Conservation (phyloP, 331 rosid genomes). For the Quercus phellos region DNA sequence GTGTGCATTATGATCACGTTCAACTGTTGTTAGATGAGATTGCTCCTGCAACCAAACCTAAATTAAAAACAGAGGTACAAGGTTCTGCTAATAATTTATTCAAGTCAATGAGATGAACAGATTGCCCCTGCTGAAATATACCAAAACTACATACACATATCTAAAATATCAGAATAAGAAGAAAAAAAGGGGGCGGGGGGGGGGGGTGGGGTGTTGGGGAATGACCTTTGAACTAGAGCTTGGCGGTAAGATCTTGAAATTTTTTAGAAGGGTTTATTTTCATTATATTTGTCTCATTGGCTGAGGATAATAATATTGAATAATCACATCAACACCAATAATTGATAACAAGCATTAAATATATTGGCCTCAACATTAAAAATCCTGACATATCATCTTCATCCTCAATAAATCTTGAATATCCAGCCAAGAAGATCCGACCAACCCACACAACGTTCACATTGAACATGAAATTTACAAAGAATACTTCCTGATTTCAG, state of each 20-base stretch:
- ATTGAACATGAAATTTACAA: background rate
- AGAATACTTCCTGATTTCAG: background rate
- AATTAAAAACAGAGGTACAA: background rate
- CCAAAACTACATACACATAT: background rate
- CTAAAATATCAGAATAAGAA: background rate
- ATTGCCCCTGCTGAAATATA: background rate
- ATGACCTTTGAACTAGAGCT: too few relatives aligned
- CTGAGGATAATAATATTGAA: too few relatives aligned
- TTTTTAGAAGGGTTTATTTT: too few relatives aligned
- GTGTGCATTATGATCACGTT: constrained; percentile 28
- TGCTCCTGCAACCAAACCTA: constrained; percentile 41
- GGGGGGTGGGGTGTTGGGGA: too few relatives aligned
- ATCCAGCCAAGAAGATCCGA: background rate
- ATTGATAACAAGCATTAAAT: too few relatives aligned
- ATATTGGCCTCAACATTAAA: too few relatives aligned
- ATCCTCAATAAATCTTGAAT: background rate
- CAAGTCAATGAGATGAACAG: background rate
- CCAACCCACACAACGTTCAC: background rate
- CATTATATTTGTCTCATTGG: too few relatives aligned
- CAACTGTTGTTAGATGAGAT: constrained; percentile 16
- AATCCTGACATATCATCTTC: too few relatives aligned
- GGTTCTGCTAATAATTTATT: background rate
- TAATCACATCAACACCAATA: too few relatives aligned
- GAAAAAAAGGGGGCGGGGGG: too few relatives aligned
- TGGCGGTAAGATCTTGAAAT: too few relatives aligned